Evolutionary conservation across 257 asterid species (phyloP).

Genomic region (Solanum gracilifrons): DNA sequence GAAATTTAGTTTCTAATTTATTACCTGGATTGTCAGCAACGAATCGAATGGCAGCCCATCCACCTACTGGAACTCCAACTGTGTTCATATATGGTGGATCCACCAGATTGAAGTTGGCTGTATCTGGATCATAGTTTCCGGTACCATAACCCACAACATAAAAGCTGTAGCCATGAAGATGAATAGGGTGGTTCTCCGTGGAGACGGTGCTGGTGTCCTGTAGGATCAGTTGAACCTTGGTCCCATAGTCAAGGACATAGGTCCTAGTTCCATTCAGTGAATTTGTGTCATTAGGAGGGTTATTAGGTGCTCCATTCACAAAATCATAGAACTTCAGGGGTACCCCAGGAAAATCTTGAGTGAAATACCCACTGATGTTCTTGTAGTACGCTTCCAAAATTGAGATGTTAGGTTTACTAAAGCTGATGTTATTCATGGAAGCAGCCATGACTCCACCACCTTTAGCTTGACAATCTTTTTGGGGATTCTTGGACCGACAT

Average conservation of each 20-base stretch:
- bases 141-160: constrained; percentile 50
- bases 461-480: constrained; percentile 33
- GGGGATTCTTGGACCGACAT: constrained; percentile 30
- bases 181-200: constrained; percentile 66
- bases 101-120: constrained; percentile 35
- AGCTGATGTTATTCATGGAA: constrained; percentile 58
- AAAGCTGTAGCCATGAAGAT: constrained; percentile 61
- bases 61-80: constrained; percentile 63
- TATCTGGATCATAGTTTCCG: constrained; percentile 44
- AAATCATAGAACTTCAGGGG: constrained; percentile 46
- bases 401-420: constrained; percentile 37
- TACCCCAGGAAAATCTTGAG: constrained; percentile 35
- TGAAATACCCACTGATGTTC: constrained; percentile 23
- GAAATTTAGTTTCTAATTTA: background rate
- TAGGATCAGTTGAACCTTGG: constrained; percentile 45
- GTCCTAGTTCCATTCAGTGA: constrained; percentile 43
- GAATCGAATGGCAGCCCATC: constrained; percentile 67
- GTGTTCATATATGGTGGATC: constrained; percentile 73
- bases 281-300: constrained; percentile 37
- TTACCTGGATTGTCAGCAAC: constrained; percentile 66
- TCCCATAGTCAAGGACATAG: constrained; percentile 50
- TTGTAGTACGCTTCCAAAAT: constrained; percentile 45
- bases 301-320: constrained; percentile 53
- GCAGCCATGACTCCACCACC: constrained; percentile 57
- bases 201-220: constrained; percentile 52